A percentile compares a stretch with the other conserved stretches of the same genome.
phyloP scores from a whole-genome alignment of 306 rosid genomes.

The Lathyrus tuberosus region DNA sequence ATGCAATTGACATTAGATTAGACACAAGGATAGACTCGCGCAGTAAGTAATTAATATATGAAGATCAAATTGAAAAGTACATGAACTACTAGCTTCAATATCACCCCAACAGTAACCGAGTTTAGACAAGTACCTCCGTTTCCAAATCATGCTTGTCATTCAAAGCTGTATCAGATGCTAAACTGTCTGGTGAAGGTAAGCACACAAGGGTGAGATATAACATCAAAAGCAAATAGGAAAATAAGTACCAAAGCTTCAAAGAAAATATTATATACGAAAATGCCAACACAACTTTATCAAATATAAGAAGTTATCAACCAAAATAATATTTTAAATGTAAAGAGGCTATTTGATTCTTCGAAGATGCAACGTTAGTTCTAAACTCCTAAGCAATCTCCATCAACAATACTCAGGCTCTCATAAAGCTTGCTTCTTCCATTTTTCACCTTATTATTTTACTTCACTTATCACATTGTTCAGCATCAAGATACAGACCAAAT shows the following conservation, averaged over 20 bases:
- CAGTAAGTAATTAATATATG: constrained; percentile 17
- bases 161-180: constrained; percentile 59
- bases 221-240: constrained; percentile 19
- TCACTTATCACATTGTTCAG: too few relatives aligned
- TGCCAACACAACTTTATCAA: constrained; percentile 7
- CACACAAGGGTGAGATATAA: constrained; percentile 48
- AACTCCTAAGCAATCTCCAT: constrained; percentile 26
- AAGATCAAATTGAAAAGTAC: constrained; percentile 12
- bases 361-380: constrained; percentile 34
- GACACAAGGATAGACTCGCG: background rate
- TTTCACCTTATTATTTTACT: constrained; percentile 30
- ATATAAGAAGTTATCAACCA: constrained; percentile 19
- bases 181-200: constrained; percentile 59
- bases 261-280: constrained; percentile 26
- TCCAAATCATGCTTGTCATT: constrained; percentile 63
- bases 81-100: constrained; percentile 26
- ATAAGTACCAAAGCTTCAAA: constrained; percentile 15
- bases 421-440: constrained; percentile 27
- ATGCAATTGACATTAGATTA: constrained; percentile 1
- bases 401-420: constrained; percentile 15
- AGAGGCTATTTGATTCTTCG: constrained; percentile 2
- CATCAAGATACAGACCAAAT: constrained; percentile 14
- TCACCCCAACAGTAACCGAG: constrained; percentile 35
- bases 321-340: background rate
- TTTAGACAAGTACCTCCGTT: constrained; percentile 70